A percentile compares a stretch with the other conserved stretches of the same genome.
phyloP scores from a whole-genome alignment of 225 moss, liverwort and hornwort genomes.

The Pseudoscleropodium purum region DNA sequence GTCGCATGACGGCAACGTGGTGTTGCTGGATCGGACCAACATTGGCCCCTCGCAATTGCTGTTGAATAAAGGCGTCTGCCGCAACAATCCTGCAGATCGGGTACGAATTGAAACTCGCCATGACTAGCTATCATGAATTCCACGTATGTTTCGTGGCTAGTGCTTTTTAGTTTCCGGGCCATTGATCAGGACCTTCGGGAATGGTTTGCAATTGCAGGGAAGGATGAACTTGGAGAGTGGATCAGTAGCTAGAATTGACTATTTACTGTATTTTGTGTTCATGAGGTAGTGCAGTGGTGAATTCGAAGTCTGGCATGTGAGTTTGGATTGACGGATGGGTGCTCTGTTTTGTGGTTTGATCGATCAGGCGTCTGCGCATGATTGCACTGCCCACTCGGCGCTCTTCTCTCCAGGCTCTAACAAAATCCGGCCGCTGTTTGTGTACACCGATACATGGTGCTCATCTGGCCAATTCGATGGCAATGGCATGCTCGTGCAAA shows the following conservation, averaged over 20 bases:
- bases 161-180: not conserved
- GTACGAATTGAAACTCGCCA: not conserved
- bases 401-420: constrained; percentile 31
- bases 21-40: constrained; percentile 47
- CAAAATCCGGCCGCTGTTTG: constrained; percentile 12
- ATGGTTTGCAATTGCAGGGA: not conserved
- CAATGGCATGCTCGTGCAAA: constrained; percentile 36
- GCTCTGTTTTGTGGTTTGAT: not conserved
- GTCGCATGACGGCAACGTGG: constrained; percentile 27
- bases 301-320: no score
- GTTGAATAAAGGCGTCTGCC: constrained; percentile 13
- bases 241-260: not conserved
- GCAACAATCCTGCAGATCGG: constrained; percentile 29
- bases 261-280: not conserved
- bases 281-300: not conserved
- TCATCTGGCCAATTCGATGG: constrained; percentile 39
- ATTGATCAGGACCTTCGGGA: not conserved
- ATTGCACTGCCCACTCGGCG: constrained; percentile 48
- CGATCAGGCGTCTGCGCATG: constrained; percentile 11
- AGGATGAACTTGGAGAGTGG: not conserved
- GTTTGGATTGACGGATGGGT: not conserved
- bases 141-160: no score
- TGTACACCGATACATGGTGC: constrained; percentile 54
- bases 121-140: not conserved
- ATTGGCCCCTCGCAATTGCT: constrained; percentile 26